Conservation (phyloP, 352 stramenopile genomes). For the Phytophthora chlamydospora region DNA sequence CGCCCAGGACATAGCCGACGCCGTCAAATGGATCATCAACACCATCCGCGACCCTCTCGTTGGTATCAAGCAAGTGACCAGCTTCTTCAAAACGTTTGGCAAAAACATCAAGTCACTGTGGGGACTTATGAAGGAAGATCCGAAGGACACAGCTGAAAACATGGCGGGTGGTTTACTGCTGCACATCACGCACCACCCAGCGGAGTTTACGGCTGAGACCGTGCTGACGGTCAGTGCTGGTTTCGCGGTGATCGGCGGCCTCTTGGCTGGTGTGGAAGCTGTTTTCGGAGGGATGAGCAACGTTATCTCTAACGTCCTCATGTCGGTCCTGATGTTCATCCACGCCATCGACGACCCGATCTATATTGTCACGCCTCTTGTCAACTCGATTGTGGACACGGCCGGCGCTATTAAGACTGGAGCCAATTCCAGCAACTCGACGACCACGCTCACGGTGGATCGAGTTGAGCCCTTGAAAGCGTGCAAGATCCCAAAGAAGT, state of each 20-base stretch:
- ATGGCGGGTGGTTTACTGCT: constrained; percentile 33
- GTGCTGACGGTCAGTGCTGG: constrained; percentile 21
- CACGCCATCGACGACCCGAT: constrained; percentile 36
- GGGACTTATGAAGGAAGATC: constrained; percentile 28
- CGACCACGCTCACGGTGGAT: constrained; percentile 3
- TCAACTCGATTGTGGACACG: constrained; percentile 30
- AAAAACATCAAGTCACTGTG: constrained; percentile 24
- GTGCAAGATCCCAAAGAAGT: constrained; percentile 31
- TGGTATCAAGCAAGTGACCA: constrained; percentile 5
- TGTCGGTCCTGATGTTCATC: constrained; percentile 36
- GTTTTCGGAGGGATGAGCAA: constrained; percentile 34
- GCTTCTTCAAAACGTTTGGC: constrained; percentile 21
- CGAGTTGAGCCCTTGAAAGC: constrained; percentile 8
- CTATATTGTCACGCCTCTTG: constrained; percentile 33
- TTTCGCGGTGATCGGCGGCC: constrained; percentile 26
- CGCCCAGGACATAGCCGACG: constrained; percentile 11
- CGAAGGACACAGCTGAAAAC: constrained; percentile 24
- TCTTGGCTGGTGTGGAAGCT: constrained; percentile 24
- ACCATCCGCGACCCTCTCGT: constrained; percentile 17
- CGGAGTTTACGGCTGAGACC: constrained; percentile 34
- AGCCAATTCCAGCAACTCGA: background rate
- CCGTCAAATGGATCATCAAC: constrained; percentile 25
- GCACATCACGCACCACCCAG: constrained; percentile 30
- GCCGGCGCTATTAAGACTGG: constrained; percentile 2
- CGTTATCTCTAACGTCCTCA: constrained; percentile 12